These are phyloP conservation scores for Scutellaria baicalensis DNA, from an alignment of 257 asterid genomes.

Conservation along the genomic window DNA sequence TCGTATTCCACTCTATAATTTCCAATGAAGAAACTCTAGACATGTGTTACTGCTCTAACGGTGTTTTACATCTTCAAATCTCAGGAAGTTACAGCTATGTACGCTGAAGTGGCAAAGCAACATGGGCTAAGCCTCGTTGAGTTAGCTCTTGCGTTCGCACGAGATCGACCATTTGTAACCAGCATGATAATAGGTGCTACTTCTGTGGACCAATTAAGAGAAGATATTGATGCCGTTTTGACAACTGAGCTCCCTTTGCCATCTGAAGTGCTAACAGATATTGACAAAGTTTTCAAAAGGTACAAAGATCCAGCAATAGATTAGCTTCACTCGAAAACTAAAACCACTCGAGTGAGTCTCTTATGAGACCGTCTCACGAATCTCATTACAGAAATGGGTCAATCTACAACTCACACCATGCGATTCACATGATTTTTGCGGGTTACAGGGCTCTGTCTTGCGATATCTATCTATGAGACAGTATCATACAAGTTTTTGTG, in stretches of 20 bases:
- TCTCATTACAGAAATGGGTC: no score
- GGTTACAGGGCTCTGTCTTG: no score
- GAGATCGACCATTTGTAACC: slow-evolving; percentile 72
- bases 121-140: slow-evolving; percentile 65
- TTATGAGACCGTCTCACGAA: no score
- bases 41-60: no score
- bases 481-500: no score
- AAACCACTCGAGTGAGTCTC: neutral
- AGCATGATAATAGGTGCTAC: slow-evolving; percentile 86
- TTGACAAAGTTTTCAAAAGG: slow-evolving; percentile 60
- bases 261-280: slow-evolving; percentile 47
- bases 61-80: slow-evolving; percentile 8
- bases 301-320: slow-evolving; percentile 80
- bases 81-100: slow-evolving; percentile 73
- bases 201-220: slow-evolving; percentile 62
- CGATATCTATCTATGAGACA: no score
- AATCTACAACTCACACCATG: no score
- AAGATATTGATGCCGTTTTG: slow-evolving; percentile 68
- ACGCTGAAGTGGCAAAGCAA: slow-evolving; percentile 65
- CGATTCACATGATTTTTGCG: no score
- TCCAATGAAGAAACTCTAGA: no score
- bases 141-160: slow-evolving; percentile 74
- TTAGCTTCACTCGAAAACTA: slow-evolving; percentile 10
- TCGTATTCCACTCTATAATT: no score
- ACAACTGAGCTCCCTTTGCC: slow-evolving; percentile 66